A percentile compares a stretch with the other conserved stretches of the same genome.
phyloP scores from a whole-genome alignment of 345 rosid genomes.

The Corymbia maculata region DNA sequence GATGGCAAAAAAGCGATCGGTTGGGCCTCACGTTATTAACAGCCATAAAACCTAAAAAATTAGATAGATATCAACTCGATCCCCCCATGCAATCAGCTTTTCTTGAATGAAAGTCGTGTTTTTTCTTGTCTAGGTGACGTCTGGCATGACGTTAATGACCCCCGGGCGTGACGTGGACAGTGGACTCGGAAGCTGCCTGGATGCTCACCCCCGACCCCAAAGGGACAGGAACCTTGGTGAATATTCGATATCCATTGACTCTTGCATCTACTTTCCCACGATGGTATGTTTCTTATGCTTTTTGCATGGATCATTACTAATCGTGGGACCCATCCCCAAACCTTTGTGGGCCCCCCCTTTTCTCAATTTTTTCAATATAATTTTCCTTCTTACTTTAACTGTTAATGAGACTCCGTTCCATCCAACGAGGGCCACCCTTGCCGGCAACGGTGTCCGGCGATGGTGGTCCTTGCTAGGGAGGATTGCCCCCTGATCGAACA shows the following conservation, averaged over 20 bases:
- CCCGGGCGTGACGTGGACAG: not conserved
- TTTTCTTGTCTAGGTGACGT: not conserved
- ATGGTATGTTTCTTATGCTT: not conserved
- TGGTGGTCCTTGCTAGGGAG: no score
- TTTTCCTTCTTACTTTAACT: no score
- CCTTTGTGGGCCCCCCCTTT: not conserved
- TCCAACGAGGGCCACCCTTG: no score
- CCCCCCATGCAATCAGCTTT: not conserved
- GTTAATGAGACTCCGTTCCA: no score
- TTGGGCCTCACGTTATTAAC: not conserved
- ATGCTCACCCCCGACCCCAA: not conserved
- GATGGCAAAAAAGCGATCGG: not conserved
- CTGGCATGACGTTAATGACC: not conserved
- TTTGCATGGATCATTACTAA: not conserved
- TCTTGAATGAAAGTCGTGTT: not conserved
- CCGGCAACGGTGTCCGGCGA: no score
- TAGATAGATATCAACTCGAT: conserved; percentile 32
- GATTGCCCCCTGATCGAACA: no score
- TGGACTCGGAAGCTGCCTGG: not conserved
- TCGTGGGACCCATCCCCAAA: not conserved
- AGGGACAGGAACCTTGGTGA: not conserved
- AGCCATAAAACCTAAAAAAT: not conserved
- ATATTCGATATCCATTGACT: not conserved
- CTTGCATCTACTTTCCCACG: not conserved
- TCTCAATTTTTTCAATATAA: no score